Evolutionary conservation across 129 eudicot species (phyloP).

Genomic region (Lactuca sativa): DNA sequence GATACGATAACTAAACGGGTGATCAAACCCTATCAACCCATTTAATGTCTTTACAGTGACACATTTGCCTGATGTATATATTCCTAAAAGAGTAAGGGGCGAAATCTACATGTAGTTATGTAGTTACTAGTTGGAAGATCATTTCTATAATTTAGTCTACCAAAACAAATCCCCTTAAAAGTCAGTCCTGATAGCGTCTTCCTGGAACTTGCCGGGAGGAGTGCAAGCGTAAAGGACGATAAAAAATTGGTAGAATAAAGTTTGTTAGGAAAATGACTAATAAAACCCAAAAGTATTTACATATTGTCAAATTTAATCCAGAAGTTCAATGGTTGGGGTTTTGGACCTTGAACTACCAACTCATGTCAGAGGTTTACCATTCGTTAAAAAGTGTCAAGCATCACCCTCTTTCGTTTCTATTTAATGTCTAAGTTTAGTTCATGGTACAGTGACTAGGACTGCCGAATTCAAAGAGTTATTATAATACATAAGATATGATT

Average conservation of each 20-base stretch:
- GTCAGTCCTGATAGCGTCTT: slow-evolving; percentile 13
- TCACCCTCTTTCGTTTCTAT: neutral
- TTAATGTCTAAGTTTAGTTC: slow-evolving; percentile 6
- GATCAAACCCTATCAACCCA: neutral
- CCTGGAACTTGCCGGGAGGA: slow-evolving; percentile 12
- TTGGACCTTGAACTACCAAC: neutral
- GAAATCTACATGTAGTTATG: neutral
- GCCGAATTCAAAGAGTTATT: neutral
- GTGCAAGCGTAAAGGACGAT: slow-evolving; percentile 13
- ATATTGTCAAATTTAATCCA: slow-evolving; percentile 7
- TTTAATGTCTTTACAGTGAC: no score
- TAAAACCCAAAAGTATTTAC: slow-evolving; percentile 7
- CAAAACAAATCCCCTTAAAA: slow-evolving; percentile 3
- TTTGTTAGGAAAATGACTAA: slow-evolving; percentile 2
- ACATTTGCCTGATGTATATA: neutral
- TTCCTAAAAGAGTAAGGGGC: neutral
- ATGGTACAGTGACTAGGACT: neutral
- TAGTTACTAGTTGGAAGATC: neutral
- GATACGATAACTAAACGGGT: neutral
- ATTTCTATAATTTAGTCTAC: neutral
- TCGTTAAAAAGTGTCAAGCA: neutral
- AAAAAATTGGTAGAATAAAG: slow-evolving; percentile 4
- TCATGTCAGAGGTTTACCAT: slow-evolving; percentile 1
- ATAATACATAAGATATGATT: neutral
- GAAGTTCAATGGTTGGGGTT: neutral